Conservation (phyloP, 2,329 filamentous ascomycete species). For the Phaeosphaeriaceae sp. region DNA sequence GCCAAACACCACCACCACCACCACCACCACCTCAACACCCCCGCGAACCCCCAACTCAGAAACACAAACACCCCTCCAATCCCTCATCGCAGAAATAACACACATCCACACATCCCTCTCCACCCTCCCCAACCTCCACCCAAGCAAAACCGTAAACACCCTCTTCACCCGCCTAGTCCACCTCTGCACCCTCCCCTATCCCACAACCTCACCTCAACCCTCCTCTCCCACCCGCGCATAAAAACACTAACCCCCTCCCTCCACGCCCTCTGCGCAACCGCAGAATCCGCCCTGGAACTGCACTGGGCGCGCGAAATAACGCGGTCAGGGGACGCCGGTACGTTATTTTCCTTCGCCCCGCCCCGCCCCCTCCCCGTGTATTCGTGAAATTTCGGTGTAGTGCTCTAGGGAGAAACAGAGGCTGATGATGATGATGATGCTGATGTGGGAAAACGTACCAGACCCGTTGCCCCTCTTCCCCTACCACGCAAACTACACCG, state of each 20-base stretch:
- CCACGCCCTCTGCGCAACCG: slow-evolving; percentile 49
- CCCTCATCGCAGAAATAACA: slow-evolving; percentile 30
- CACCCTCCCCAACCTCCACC: slow-evolving; percentile 33
- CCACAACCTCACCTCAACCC: slow-evolving; percentile 24
- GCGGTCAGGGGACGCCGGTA: slow-evolving; percentile 9
- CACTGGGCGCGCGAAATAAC: slow-evolving; percentile 53
- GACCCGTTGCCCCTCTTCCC: slow-evolving; percentile 38
- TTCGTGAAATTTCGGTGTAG: too few relatives aligned
- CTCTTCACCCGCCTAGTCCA: slow-evolving; percentile 48
- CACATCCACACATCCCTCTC: slow-evolving; percentile 23
- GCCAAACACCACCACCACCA: slow-evolving; percentile 34
- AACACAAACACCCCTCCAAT: too few relatives aligned
- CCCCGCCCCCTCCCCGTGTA: too few relatives aligned
- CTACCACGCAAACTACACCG: slow-evolving; percentile 58
- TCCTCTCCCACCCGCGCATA: too few relatives aligned
- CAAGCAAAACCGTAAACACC: slow-evolving; percentile 47
- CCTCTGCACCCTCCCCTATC: slow-evolving; percentile 42
- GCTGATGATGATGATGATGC: not conserved
- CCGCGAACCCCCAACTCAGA: too few relatives aligned
- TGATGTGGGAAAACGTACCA: not conserved
- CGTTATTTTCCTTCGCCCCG: too few relatives aligned
- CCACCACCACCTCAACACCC: slow-evolving; percentile 21
- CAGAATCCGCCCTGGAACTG: slow-evolving; percentile 55
- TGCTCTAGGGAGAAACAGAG: too few relatives aligned
- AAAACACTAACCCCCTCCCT: slow-evolving; percentile 41